Evolutionary conservation across 495 filamentous ascomycete species (phyloP), one percentile per base, ranked within the genome.

Genomic region (Pyrenula aspistea): DNA sequence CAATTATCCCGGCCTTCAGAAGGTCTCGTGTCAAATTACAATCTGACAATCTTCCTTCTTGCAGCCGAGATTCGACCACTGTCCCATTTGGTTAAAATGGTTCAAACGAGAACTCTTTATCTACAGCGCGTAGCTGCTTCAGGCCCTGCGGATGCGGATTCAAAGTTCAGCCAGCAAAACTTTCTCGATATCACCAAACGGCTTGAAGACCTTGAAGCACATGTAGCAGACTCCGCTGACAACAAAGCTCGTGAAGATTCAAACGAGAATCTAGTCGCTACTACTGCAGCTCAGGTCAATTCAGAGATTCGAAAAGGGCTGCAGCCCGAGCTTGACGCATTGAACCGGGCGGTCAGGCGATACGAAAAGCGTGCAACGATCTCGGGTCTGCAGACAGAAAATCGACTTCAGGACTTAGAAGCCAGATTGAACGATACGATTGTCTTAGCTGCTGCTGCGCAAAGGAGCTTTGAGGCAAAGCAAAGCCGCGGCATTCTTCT

Each of bases 21-120:
- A 67, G 87, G 89, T 1, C 73, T 95, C 12, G 86, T 96, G 15
- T 94, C 89, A 1, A 85, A 93, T 65, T 93, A 89, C 69, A 95
- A 96, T 68, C 77, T 98, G 53, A 90, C 86, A n/a, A 88, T 97
- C 59, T 97, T 96, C 68, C 73, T 96, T 11, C 77, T 96, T 8
- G 91, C 88, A 11, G 84, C 93, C 10, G 91, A 97, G 66, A 68
- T 96, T 20, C 81, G 85, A 1, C 93, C 94, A 1, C 62, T 87
- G 54, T 79, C 86, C 1, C 92, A 96, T 62, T 71, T 91, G 24
- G 80, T 96, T 56, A 87, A 83, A 64, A 78, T 96, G 56, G 76
- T 94, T 21, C 83, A 89, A 63, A 76, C 79, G 12, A 82, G 88
- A 20, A 95, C 89, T 1, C 67, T 93, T n/a, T 82, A 91, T 62